Base-by-base conservation (phyloP, 371 early-diverging fungal species). In the Nosema muscidifuracis region DNA sequence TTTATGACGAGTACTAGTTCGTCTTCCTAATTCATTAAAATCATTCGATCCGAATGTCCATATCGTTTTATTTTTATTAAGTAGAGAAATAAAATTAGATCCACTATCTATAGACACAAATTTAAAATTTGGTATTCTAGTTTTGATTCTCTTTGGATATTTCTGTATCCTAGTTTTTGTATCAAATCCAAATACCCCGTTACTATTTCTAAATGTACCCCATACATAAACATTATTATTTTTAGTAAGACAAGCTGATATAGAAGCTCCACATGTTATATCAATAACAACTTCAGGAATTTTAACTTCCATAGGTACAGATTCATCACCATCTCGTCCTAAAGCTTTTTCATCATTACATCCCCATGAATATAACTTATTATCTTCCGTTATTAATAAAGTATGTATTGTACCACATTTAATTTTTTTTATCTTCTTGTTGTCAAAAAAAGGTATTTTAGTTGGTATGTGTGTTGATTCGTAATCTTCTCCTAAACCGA, bases 341-440 rank as follows among this genome's bases (percentile, higher is more conserved):
- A 98, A 86, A n/a, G 93, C 93, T 68, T 86, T 83, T 81, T 97
- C 92, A 84, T 98, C 99, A 81, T 96, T 96, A 85, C 93, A 92
- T 0, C 99, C 99, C 95, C 95, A 97, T 42, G 92, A 84, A 65
- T 84, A 87, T 44, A 88, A 56, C 68, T 85, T 86, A 81, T 89
- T 87, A 13, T 87, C 80, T 47, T 83, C 77, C 13, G 83, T 71
- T 2, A 87, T 70, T 9, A 83, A 85, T 2, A 87, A 73, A 57
- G 84, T 83, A 76, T 87, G 87, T 64, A 89, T 53, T n/a, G 86
- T 86, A 15, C 89, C 89, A 38, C 86, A 86, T 12, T 73, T 75
- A 15, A 89, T 81, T 28, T 75, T 70, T 20, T 83, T 83, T 44
- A 87, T 83, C 6, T 83, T 74, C 74, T 85, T 86, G 67, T 86